Base-by-base conservation (phyloP, 768 basidiomycete genomes). In the Tulasnella sp. region DNA sequence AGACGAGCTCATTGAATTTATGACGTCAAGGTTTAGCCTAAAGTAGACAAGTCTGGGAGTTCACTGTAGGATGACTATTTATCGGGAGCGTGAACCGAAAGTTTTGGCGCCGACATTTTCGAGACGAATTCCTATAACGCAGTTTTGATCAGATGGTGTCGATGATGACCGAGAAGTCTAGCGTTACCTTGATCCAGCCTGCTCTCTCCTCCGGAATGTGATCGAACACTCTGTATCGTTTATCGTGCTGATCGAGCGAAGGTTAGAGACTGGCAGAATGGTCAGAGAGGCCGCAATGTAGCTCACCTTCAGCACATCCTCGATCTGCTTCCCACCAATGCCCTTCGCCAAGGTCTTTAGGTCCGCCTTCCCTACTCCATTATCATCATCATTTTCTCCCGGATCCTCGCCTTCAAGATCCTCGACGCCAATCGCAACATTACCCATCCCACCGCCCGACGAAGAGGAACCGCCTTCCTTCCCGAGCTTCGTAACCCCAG, bases 141-240 rank as follows among this genome's bases (percentile, higher is more conserved):
- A 73, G 75, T 75, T 66, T 73, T 74, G 36, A 35, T 65, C 47
- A 39, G 59, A 59, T 73, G 42, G 39, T 19, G 42, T 8, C 26
- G 44, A 2, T 52, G 44, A 37, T 16, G 19, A 44, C 62, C 19
- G 62, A 63, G 39, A 2, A n/a, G n/a, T n/a, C n/a, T n/a, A 44
- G 35, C 82, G 89, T 74, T 77, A 95, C 95, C 80, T 91, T 84
- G 73, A 98, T 82, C 96, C 95, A 98, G 71, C 83, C 83, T 79
- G 93, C 91, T 75, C 96, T 83, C 76, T 94, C 86, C 66, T 93
- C 89, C 0, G 94, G 90, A 67, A 91, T 83, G 79, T 97, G 92
- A 74, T 95, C 89, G 77, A 96, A 98, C 76, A 87, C 83, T 12
- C 87, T 85, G 77, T 94, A 98, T 59, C 96, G 85, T 80, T 90